These are phyloP conservation scores for Oropetium thomaeum DNA, from an alignment of 176 grass and related monocot genomes.

Conservation along the genomic window DNA sequence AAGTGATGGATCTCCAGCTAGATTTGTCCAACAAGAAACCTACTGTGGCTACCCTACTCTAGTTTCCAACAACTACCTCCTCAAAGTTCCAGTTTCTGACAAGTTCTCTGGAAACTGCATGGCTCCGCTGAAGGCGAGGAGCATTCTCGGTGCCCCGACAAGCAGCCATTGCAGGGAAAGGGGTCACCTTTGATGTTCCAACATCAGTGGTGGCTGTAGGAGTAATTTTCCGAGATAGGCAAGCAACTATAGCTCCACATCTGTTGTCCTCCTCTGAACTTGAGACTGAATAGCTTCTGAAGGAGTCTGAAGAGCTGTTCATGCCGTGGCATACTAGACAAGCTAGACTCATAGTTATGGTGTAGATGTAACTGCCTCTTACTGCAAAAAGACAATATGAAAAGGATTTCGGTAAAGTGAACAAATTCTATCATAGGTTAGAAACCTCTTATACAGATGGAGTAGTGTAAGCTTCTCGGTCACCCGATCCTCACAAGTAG, in stretches of 20 bases:
- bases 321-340: conserved; percentile 81
- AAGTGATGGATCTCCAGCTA: conserved; percentile 16
- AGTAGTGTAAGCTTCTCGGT: too few species aligned
- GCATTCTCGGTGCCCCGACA: conserved; percentile 40
- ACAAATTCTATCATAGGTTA: not conserved
- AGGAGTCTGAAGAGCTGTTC: conserved; percentile 76
- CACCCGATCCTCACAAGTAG: too few species aligned
- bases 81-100: conserved; percentile 96
- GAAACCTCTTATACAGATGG: not conserved
- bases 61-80: conserved; percentile 56
- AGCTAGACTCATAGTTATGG: conserved; percentile 60
- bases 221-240: conserved; percentile 53
- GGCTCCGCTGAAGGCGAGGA: conserved; percentile 74
- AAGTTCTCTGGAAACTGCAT: conserved; percentile 76
- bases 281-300: conserved; percentile 82
- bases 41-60: conserved; percentile 30
- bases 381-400: conserved; percentile 9
- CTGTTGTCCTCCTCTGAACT: conserved; percentile 71
- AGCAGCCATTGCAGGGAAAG: conserved; percentile 50
- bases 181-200: conserved; percentile 69
- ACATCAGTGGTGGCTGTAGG: conserved; percentile 29
- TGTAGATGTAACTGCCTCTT: conserved; percentile 6
- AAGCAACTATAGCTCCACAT: conserved; percentile 56
- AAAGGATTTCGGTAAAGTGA: not conserved
- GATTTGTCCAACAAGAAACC: conserved; percentile 22